Base-by-base conservation (phyloP, 1,284 basidiomycete genomes). In the Boletus hoseneyae region DNA sequence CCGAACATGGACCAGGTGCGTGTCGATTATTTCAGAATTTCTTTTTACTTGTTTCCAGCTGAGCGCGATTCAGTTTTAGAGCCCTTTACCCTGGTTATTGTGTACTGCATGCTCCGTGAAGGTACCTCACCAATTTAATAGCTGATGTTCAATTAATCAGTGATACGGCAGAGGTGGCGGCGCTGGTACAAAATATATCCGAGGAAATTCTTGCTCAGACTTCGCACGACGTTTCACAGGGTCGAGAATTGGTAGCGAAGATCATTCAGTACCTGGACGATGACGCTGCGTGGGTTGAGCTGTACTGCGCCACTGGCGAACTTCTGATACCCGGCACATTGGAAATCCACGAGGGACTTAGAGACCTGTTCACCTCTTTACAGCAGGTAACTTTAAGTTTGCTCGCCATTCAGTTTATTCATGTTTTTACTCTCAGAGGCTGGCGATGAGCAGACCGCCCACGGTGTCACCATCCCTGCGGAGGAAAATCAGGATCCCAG, bases 401-500 rank as follows among this genome's bases (percentile, higher is more conserved):
- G 34, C 30, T 10, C 11, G 16, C 25, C 15, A 27, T 39, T 41
- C 1, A 38, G n/a, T 23, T 42, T 42, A 34, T 44, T 45, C 51
- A 16, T 42, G 4, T 34, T 18, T 19, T 40, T 43, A 29, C 30
- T 48, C 41, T 27, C 33, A 71, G 69, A 54, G 42, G 9, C 47
- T 71, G 19, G 55, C 57, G 6, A 42, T 38, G 33, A 54, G 52
- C 42, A 61, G 51, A 27, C 19, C 39, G 3, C 42, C 48, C 11
- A 51, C 49, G 36, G 51, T 49, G 15, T 50, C 47, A 11, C 21
- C 40, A 21, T 56, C 38, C 29, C 52, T 50, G 5, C 92, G 89
- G 87, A 75, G 80, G 43, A 78, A 85, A 54, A 79, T 93, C 35
- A 75, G 73, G 42, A 88, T 93, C 40, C 90, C 90, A 12, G 85